Percentiles rank a stretch among this genome's conserved stretches.
These are phyloP conservation scores for Pulicaria dysenterica DNA, from an alignment of 129 eudicot species.

Conservation along the genomic window DNA sequence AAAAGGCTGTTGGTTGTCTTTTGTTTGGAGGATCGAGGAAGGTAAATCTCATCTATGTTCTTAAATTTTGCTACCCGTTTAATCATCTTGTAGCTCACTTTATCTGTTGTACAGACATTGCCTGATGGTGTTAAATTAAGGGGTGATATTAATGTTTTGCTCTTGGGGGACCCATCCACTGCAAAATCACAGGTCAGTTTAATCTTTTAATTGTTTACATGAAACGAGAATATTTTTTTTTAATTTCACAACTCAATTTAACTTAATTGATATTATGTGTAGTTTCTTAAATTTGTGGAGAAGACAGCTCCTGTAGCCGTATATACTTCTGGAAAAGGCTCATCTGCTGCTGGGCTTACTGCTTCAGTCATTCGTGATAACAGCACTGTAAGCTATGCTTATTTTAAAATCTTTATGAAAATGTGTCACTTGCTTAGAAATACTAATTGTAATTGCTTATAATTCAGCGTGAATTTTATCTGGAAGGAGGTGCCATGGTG, in stretches of 20 bases:
- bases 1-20: slow-evolving; percentile 94
- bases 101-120: slow-evolving; percentile 49
- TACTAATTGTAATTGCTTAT: not conserved
- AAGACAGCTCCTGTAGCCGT: slow-evolving; percentile 99
- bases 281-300: slow-evolving; percentile 99
- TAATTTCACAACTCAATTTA: not conserved
- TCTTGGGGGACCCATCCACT: slow-evolving; percentile 97
- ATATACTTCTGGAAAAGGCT: slow-evolving; percentile 98
- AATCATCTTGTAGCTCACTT: slow-evolving; percentile 8
- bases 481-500: slow-evolving; percentile 99
- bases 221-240: not conserved
- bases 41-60: slow-evolving; percentile 43
- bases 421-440: not conserved
- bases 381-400: slow-evolving; percentile 68
- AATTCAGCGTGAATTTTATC: slow-evolving; percentile 87
- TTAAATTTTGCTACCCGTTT: not conserved
- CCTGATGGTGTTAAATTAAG: slow-evolving; percentile 98
- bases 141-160: slow-evolving; percentile 97
- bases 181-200: slow-evolving; percentile 91
- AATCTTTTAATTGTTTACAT: not conserved
- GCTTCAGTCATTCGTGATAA: slow-evolving; percentile 96
- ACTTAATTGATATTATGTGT: slow-evolving; percentile 21
- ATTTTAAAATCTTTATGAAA: not conserved
- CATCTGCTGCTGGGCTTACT: slow-evolving; percentile 99
- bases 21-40: slow-evolving; percentile 97